Conservation (phyloP, 2,329 filamentous ascomycete genomes). For the Huntiella decipiens region DNA sequence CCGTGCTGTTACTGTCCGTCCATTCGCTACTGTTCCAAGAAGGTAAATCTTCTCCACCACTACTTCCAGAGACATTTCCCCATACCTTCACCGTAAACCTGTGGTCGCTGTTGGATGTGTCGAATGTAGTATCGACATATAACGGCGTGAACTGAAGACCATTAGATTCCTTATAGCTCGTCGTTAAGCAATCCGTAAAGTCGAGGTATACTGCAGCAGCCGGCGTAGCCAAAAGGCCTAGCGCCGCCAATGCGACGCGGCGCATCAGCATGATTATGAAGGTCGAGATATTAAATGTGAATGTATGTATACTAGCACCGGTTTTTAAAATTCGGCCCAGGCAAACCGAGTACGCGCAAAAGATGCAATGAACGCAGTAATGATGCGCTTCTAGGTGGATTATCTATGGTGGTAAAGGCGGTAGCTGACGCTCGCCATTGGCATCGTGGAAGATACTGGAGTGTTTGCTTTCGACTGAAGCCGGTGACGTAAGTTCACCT, state of each 20-base stretch:
- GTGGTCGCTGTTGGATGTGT: conserved; percentile 38
- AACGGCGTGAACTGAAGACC: conserved; percentile 65
- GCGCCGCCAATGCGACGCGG: conserved; percentile 5
- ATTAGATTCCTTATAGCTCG: conserved; percentile 37
- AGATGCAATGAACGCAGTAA: too few species aligned
- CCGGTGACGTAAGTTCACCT: too few species aligned
- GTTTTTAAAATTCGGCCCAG: conserved; percentile 3
- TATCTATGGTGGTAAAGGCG: conserved; percentile 2
- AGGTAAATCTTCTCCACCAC: conserved; percentile 39
- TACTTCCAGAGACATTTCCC: conserved; percentile 71
- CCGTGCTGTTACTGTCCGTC: conserved; percentile 37
- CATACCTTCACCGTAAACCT: conserved; percentile 63
- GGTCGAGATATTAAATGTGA: neutral
- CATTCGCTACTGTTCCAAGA: conserved; percentile 38
- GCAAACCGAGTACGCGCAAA: conserved; percentile 5
- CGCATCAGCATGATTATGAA: conserved; percentile 14
- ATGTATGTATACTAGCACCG: neutral
- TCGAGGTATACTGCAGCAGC: conserved; percentile 46
- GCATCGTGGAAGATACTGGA: conserved; percentile 7
- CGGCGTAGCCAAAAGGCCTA: conserved; percentile 22
- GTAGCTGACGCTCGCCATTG: conserved; percentile 11
- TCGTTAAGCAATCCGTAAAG: conserved; percentile 68
- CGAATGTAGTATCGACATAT: conserved; percentile 56
- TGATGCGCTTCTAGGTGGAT: too few species aligned
- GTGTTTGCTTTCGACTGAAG: too few species aligned